Evolutionary conservation across 2,329 filamentous ascomycete species (phyloP), one percentile per base, ranked within the genome.

Genomic region (Colletotrichum truncatum): DNA sequence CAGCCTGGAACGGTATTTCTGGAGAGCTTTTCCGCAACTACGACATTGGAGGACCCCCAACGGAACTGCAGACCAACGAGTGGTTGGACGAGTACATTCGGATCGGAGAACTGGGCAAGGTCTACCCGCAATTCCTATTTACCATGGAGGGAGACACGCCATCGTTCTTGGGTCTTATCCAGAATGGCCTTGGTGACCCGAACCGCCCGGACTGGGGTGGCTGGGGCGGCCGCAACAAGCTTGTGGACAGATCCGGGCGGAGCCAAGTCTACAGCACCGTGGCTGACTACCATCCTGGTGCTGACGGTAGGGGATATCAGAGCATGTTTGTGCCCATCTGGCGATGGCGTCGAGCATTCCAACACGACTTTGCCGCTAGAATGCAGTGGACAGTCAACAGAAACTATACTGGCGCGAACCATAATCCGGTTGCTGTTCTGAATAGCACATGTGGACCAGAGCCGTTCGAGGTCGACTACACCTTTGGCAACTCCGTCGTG

Each of bases 1-100:
- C 86, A 0, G 75, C 85, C 0, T 89, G 87, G 86, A 80, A 77
- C 2, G 86, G 86, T 0, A 88, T 89, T 39, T 83, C 72, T n/a
- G 52, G 52, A 4, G 52, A 55, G 26, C 38, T 43, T 8, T 55
- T 43, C 6, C 10, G 52, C 11, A 36, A 57, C 26, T 55, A 43
- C n/a, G 52, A 55, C n/a, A 18, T 23, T 0, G 52, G 52, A 6
- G 52, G 52, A 1, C 51, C 51, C n/a, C n/a, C n/a, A n/a, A n/a
- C n/a, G n/a, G n/a, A 3, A 23, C 26, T 7, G 32, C 60, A 4
- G 74, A 75, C 6, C 8, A 80, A 81, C 55, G 75, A 79, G 9
- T 88, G 85, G 85, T 74, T 87, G 57, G 78, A 80, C 38, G 73
- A 82, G 43, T 78, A 87, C 66, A 83, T 88, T 52, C 85, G 87